Base-by-base conservation (phyloP, 768 basidiomycete genomes). In the Pleurotus tuber-regium region DNA sequence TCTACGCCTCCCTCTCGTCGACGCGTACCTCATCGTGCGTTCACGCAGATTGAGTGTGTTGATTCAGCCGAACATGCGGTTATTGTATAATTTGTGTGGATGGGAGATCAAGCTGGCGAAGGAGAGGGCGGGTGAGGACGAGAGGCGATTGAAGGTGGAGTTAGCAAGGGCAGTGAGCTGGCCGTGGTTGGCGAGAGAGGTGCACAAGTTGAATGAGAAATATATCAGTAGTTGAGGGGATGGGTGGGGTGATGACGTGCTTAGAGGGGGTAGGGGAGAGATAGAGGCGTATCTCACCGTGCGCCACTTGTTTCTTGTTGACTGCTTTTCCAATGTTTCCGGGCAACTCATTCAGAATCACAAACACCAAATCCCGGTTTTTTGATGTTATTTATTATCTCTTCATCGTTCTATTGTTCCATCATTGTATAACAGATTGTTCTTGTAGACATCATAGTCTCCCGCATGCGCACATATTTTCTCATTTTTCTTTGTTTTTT, bases 91-190 rank as follows among this genome's bases (percentile, higher is more conserved):
- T 64, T 76, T 98, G 21, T 85, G 92, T 62, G 94, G 90, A 8
- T 98, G 92, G 92, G 96, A 98, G 68, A 84, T 92, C 59, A 84
- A 86, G 65, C 78, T 97, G n/a, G 92, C 92, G n/a, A 78, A 78
- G 59, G 83, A 84, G 63, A 78, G 86, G 21, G 84, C 83, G 0
- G 76, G 72, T 3, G 76, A 69, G 19, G 76, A 83, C 56, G 76
- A 75, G 55, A 62, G 65, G 39, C 72, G 66, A 57, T 63, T 87
- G 56, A 75, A 72, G 58, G 73, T 68, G 57, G 88, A 85, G 65
- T 70, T 91, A 46, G 76, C 80, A 52, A 74, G 83, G 62, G 80
- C 86, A 55, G 67, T 92, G 63, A 88, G 78, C 36, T 94, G 91
- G 90, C 89, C 89, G 31, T 92, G 81, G 66, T 77, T 94, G 41